Evolutionary conservation across 2,329 filamentous ascomycete genomes (phyloP).

Genomic region (Pseudogymnoascus pannorum): DNA sequence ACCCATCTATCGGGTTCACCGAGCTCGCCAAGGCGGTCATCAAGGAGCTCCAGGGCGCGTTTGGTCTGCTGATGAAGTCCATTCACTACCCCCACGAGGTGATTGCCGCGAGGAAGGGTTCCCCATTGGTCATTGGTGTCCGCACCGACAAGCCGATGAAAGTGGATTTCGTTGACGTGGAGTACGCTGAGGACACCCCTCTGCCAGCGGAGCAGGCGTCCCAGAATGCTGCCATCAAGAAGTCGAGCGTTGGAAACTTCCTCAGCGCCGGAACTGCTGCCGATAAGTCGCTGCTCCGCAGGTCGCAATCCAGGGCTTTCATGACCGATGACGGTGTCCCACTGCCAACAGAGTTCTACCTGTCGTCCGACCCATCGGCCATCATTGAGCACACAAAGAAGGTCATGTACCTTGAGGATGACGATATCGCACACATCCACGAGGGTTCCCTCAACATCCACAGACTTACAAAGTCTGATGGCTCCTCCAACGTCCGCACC

Average conservation of each 20-base stretch:
- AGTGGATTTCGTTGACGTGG: constrained; percentile 99
- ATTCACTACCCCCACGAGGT: constrained; percentile 98
- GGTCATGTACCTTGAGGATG: constrained; percentile 98
- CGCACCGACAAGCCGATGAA: constrained; percentile 99
- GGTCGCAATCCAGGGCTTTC: constrained; percentile 97
- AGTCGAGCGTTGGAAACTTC: constrained; percentile 60
- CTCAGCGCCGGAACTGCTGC: constrained; percentile 68
- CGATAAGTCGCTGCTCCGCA: constrained; percentile 96
- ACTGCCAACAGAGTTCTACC: constrained; percentile 98
- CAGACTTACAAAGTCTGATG: constrained; percentile 92
- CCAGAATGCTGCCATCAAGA: constrained; percentile 95
- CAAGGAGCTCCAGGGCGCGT: constrained; percentile 95
- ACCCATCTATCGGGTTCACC: constrained; percentile 92
- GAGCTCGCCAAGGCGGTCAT: constrained; percentile 96
- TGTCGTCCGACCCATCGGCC: constrained; percentile 95
- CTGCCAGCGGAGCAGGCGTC: constrained; percentile 90
- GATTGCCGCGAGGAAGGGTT: constrained; percentile 96
- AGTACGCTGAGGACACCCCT: constrained; percentile 73
- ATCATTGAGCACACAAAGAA: constrained; percentile 99
- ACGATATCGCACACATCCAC: constrained; percentile 99
- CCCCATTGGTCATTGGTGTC: constrained; percentile 93
- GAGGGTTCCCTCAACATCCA: constrained; percentile 99
- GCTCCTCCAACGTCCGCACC: constrained; percentile 90
- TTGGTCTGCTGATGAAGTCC: constrained; percentile 95
- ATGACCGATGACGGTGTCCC: constrained; percentile 97